phyloP scores from a whole-genome alignment of 306 rosid genomes.

The Lathyrus oleraceus region DNA sequence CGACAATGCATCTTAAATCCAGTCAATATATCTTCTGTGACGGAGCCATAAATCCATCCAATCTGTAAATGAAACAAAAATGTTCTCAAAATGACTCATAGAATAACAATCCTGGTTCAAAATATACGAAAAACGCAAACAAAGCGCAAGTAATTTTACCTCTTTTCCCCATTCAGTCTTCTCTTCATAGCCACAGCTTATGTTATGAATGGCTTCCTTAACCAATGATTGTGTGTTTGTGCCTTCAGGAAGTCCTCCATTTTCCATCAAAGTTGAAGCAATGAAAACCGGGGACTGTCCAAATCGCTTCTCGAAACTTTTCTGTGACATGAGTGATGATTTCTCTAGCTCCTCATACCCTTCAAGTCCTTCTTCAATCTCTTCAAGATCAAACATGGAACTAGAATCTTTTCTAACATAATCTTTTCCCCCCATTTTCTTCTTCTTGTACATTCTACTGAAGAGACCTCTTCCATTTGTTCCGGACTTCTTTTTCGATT shows the following conservation, averaged over 20 bases:
- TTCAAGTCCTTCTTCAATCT: conserved; percentile 97
- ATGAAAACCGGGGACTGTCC: conserved; percentile 90
- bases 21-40: conserved; percentile 55
- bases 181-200: conserved; percentile 90
- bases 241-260: conserved; percentile 88
- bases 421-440: conserved; percentile 83
- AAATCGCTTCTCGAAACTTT: conserved; percentile 80
- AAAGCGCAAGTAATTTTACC: conserved; percentile 8
- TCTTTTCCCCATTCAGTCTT: conserved; percentile 94
- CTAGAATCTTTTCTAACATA: conserved; percentile 61
- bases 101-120: background rate
- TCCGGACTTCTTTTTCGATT: conserved; percentile 73
- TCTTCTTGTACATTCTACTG: conserved; percentile 73
- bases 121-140: no score
- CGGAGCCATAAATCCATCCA: conserved; percentile 57
- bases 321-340: conserved; percentile 97
- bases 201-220: conserved; percentile 96
- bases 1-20: conserved; percentile 60
- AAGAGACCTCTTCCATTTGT: conserved; percentile 50
- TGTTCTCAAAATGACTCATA: conserved; percentile 13
- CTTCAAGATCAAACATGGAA: conserved; percentile 86
- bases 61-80: conserved; percentile 38
- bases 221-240: conserved; percentile 66
- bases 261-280: conserved; percentile 89
- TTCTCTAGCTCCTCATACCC: conserved; percentile 98